Evolutionary conservation across 306 rosid species (phyloP).

Genomic region (Castanea mollissima): DNA sequence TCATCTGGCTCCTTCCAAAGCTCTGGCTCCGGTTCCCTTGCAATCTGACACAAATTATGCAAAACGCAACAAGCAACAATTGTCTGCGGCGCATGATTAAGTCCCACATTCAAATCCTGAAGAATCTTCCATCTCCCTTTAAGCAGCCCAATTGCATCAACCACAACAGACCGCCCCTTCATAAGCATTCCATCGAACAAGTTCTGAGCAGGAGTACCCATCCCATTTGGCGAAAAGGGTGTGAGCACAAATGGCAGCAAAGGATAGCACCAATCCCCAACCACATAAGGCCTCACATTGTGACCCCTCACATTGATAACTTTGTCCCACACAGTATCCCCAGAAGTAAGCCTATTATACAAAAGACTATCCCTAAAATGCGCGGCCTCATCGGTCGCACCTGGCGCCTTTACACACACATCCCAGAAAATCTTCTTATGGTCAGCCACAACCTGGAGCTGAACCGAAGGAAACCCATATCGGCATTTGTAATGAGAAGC

Average conservation of each 20-base stretch:
- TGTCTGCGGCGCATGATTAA: constrained; percentile 82
- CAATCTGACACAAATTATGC: constrained; percentile 93
- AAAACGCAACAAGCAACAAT: constrained; percentile 90
- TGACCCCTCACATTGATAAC: constrained; percentile 59
- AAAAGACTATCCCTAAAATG: constrained; percentile 77
- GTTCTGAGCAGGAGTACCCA: constrained; percentile 86
- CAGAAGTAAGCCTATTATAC: constrained; percentile 63
- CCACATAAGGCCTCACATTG: constrained; percentile 74
- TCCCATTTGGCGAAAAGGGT: constrained; percentile 61
- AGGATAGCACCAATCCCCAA: constrained; percentile 92
- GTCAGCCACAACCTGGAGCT: constrained; percentile 85
- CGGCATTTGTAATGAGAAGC: constrained; percentile 49
- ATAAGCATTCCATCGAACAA: constrained; percentile 88
- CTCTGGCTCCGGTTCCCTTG: constrained; percentile 89
- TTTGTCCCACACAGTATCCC: constrained; percentile 77
- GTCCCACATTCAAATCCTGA: constrained; percentile 78
- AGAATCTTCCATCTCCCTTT: constrained; percentile 94
- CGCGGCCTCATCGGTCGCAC: constrained; percentile 69
- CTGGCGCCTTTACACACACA: constrained; percentile 83
- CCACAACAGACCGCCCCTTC: constrained; percentile 86
- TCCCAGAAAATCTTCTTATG: constrained; percentile 94
- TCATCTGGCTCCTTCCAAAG: constrained; percentile 88
- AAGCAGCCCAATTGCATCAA: constrained; percentile 82
- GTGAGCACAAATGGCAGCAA: constrained; percentile 67
- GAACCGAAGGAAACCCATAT: constrained; percentile 62